Conservation (phyloP, 148 eudicot species). For the Simmondsia chinensis region DNA sequence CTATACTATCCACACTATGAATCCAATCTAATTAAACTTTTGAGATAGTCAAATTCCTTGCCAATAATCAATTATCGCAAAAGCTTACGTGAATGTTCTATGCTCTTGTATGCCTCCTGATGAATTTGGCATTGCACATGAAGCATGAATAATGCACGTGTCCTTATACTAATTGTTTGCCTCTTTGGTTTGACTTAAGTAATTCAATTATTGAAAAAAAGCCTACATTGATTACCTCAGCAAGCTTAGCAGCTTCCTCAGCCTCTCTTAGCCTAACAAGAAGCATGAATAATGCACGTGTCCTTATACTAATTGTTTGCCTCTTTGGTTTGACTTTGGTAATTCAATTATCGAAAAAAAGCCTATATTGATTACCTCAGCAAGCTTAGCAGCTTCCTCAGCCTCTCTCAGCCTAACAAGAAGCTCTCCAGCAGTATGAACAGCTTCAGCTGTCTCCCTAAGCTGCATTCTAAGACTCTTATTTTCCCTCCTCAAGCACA, state of each 20-base stretch:
- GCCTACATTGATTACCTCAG: conserved; percentile 55
- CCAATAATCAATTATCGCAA: no score
- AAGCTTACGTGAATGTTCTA: no score
- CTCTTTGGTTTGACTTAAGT: neutral
- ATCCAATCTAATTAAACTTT: no score
- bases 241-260: conserved; percentile 65
- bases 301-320: no score
- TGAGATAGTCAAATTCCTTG: no score
- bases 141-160: no score
- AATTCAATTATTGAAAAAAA: neutral
- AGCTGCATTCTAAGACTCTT: conserved; percentile 65
- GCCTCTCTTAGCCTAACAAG: conserved; percentile 92
- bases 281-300: no score
- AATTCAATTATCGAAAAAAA: neutral
- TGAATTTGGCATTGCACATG: no score
- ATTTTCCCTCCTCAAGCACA: conserved; percentile 68
- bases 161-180: no score
- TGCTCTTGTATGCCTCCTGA: no score
- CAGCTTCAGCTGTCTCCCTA: conserved; percentile 95
- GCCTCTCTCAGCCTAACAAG: conserved; percentile 93
- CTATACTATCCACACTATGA: no score
- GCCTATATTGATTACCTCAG: conserved; percentile 55
- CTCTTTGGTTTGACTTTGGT: neutral
- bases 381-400: conserved; percentile 65
- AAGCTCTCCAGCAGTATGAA: conserved; percentile 93